A percentile compares a stretch with the other conserved stretches of the same genome.
These are phyloP conservation scores for Scheffersomyces illinoinensis DNA, from an alignment of 1,139 yeast species.

Conservation along the genomic window DNA sequence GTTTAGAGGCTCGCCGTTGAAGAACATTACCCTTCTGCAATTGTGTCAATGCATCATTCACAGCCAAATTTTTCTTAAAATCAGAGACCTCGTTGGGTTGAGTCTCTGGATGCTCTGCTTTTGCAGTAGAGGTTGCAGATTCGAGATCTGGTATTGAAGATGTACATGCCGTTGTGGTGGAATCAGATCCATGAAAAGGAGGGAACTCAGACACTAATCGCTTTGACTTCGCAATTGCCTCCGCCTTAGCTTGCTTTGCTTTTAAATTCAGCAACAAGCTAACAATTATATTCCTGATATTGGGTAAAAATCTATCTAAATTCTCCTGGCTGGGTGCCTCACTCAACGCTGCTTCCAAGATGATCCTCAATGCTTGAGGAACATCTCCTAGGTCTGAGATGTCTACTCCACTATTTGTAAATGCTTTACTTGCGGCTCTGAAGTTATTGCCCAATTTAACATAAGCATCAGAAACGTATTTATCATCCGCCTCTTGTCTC, in stretches of 20 bases:
- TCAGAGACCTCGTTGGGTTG: slow-evolving; percentile 3
- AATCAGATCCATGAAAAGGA: background rate
- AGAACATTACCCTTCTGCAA: slow-evolving; percentile 79
- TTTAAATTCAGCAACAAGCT: slow-evolving; percentile 78
- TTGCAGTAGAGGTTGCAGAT: slow-evolving; percentile 2
- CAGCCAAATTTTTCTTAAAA: slow-evolving; percentile 1
- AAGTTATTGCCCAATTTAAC: slow-evolving; percentile 94
- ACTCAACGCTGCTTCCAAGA: slow-evolving; percentile 83
- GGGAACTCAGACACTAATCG: background rate
- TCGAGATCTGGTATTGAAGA: background rate
- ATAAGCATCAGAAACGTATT: slow-evolving; percentile 86
- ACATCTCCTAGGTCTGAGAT: slow-evolving; percentile 75
- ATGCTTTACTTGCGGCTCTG: slow-evolving; percentile 79
- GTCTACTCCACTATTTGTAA: slow-evolving; percentile 66
- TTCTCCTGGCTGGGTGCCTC: slow-evolving; percentile 85
- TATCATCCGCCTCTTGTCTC: slow-evolving; percentile 70
- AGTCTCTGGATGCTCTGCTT: slow-evolving; percentile 1
- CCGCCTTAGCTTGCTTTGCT: slow-evolving; percentile 65
- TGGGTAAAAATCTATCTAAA: slow-evolving; percentile 78
- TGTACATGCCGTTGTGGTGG: slow-evolving; percentile 4
- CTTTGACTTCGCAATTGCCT: slow-evolving; percentile 24
- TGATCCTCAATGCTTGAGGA: slow-evolving; percentile 68
- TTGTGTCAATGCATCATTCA: slow-evolving; percentile 64
- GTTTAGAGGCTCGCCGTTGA: slow-evolving; percentile 86
- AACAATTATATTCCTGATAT: slow-evolving; percentile 84